phyloP scores from a whole-genome alignment of 2,329 filamentous ascomycete species.

The Pseudophaeomoniella oleicola region DNA sequence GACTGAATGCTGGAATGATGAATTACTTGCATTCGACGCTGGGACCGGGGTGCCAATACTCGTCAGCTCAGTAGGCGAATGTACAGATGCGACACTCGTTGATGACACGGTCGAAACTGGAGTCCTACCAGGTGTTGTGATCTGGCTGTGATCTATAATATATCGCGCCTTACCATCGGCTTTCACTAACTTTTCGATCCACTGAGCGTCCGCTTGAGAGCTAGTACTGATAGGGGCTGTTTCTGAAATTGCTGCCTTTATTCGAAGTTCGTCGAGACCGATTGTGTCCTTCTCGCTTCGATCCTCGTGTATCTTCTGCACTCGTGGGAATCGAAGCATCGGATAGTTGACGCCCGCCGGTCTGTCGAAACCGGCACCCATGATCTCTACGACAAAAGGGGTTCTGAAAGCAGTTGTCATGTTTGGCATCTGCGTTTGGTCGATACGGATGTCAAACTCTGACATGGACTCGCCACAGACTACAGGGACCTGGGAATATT shows the following conservation, averaged over 20 bases:
- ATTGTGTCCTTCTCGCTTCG: constrained; percentile 54
- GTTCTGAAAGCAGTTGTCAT: constrained; percentile 43
- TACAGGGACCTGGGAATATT: constrained; percentile 28
- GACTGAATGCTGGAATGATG: too few relatives aligned
- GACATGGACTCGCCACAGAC: constrained; percentile 12
- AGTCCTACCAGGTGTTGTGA: constrained; percentile 10
- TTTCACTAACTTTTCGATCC: constrained; percentile 46
- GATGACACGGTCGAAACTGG: not conserved
- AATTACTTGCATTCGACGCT: too few relatives aligned
- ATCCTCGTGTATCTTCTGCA: constrained; percentile 66
- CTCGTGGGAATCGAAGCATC: constrained; percentile 60
- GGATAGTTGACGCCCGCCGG: constrained; percentile 54
- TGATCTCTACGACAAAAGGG: constrained; percentile 65
- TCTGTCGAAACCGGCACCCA: constrained; percentile 68
- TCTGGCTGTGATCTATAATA: constrained; percentile 13
- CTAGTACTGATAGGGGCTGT: constrained; percentile 36
- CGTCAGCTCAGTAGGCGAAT: too few relatives aligned
- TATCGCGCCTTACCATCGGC: constrained; percentile 25
- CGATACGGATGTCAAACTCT: constrained; percentile 32
- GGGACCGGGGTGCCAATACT: too few relatives aligned
- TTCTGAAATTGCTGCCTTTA: constrained; percentile 44
- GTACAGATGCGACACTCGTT: not conserved
- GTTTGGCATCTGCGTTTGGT: constrained; percentile 18
- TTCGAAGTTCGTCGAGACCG: constrained; percentile 55
- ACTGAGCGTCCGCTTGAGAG: constrained; percentile 45